phyloP scores from a whole-genome alignment of 352 stramenopile genomes.

The Nothophytophthora sp. region DNA sequence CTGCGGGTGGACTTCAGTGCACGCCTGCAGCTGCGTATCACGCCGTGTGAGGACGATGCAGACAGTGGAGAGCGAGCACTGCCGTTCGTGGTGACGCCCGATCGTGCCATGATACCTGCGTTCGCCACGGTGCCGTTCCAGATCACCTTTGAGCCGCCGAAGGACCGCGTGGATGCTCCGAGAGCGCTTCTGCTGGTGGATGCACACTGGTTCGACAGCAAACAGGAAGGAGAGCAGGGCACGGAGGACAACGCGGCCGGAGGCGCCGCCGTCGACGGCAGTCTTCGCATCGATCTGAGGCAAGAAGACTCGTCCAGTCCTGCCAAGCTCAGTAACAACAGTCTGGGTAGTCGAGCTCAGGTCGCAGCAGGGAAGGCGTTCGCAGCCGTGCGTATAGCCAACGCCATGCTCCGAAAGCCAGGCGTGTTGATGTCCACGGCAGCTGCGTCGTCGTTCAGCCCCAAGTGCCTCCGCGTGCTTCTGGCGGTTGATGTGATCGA shows the following conservation, averaged over 20 bases:
- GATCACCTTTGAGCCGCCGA: conserved; percentile 48
- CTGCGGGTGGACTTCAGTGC: conserved; percentile 56
- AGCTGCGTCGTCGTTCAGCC: conserved; percentile 21
- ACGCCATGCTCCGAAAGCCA: conserved; percentile 41
- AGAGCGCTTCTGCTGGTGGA: conserved; percentile 64
- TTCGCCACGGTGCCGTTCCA: conserved; percentile 47
- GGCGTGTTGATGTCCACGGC: neutral
- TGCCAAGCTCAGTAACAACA: conserved; percentile 10
- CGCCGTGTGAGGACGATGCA: conserved; percentile 27
- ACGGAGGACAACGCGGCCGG: neutral
- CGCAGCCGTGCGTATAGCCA: conserved; percentile 64
- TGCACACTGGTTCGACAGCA: conserved; percentile 55
- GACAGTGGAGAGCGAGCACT: conserved; percentile 18
- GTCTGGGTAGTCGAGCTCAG: neutral
- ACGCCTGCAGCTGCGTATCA: conserved; percentile 46
- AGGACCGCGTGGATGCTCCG: conserved; percentile 9
- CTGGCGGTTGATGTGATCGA: conserved; percentile 63
- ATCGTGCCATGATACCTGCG: conserved; percentile 19
- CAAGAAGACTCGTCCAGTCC: conserved; percentile 14
- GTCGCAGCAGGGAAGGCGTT: conserved; percentile 67
- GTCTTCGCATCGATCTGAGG: conserved; percentile 4
- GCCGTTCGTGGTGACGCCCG: conserved; percentile 37
- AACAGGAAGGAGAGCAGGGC: conserved; percentile 3
- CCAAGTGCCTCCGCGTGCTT: conserved; percentile 64
- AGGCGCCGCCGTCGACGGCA: conserved; percentile 6